These are phyloP conservation scores for Dactylonectria macrodidyma DNA, from an alignment of 2,329 filamentous ascomycete species.

Conservation along the genomic window DNA sequence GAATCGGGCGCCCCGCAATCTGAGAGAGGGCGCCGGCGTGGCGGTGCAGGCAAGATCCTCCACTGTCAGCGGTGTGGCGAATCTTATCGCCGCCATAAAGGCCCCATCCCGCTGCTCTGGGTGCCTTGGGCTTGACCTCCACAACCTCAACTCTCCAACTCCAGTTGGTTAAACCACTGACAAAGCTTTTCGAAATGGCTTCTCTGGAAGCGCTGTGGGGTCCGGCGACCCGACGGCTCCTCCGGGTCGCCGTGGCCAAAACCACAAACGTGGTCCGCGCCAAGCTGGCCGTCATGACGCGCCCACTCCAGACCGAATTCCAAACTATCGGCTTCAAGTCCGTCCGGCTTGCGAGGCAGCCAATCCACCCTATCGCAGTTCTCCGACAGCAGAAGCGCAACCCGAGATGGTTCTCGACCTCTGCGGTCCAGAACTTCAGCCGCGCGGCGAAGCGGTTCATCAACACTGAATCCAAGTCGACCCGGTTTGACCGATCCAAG, in stretches of 20 bases:
- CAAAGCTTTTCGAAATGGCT: slow-evolving; percentile 63
- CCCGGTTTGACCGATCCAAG: slow-evolving; percentile 63
- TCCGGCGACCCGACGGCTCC: slow-evolving; percentile 68
- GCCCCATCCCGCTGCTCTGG: slow-evolving; percentile 32
- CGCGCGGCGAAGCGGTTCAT: slow-evolving; percentile 66
- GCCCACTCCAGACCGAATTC: slow-evolving; percentile 61
- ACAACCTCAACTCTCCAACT: slow-evolving; percentile 41
- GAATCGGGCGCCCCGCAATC: slow-evolving; percentile 41
- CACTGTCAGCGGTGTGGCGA: slow-evolving; percentile 47
- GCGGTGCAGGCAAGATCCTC: slow-evolving; percentile 53
- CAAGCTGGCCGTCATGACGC: slow-evolving; percentile 62
- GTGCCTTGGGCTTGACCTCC: slow-evolving; percentile 33
- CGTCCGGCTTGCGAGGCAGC: slow-evolving; percentile 60
- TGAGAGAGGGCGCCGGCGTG: slow-evolving; percentile 48
- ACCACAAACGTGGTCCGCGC: slow-evolving; percentile 66
- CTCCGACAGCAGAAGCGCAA: slow-evolving; percentile 64
- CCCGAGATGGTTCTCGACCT: slow-evolving; percentile 64
- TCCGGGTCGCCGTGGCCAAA: slow-evolving; percentile 67
- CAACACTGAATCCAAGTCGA: slow-evolving; percentile 56
- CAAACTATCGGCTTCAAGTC: slow-evolving; percentile 62
- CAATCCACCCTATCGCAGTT: slow-evolving; percentile 68
- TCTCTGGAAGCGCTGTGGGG: slow-evolving; percentile 71
- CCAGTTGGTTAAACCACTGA: slow-evolving; percentile 36
- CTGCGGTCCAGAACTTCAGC: slow-evolving; percentile 59
- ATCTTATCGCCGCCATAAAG: slow-evolving; percentile 46